Conservation (phyloP, 2,329 filamentous ascomycete species). For the Dactylellina drechsleri region DNA sequence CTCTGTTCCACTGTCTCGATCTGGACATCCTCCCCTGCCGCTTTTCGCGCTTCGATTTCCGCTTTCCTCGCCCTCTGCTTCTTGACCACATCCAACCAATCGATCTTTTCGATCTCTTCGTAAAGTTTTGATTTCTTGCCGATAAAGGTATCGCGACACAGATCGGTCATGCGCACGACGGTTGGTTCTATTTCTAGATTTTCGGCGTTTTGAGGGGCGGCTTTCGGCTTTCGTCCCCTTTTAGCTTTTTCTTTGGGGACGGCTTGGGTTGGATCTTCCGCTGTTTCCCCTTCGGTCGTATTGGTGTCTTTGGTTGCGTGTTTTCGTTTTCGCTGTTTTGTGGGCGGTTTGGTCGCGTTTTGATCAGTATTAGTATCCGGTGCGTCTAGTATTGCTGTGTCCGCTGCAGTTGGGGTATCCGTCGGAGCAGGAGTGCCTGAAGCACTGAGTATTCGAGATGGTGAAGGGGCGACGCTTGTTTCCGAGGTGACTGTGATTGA, state of each 20-base stretch:
- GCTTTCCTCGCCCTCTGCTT: slow-evolving; percentile 61
- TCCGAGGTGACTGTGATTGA: slow-evolving; percentile 28
- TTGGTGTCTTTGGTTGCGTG: slow-evolving; percentile 6
- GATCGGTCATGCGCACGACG: slow-evolving; percentile 76
- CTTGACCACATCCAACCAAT: slow-evolving; percentile 67
- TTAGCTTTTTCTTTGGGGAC: slow-evolving; percentile 34
- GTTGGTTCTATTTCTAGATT: slow-evolving; percentile 72
- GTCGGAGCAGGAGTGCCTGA: not conserved
- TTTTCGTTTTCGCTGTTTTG: slow-evolving; percentile 36
- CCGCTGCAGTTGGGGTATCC: not conserved
- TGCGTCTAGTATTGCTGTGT: slow-evolving; percentile 4
- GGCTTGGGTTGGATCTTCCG: slow-evolving; percentile 7
- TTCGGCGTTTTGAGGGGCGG: slow-evolving; percentile 74
- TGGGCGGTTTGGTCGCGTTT: slow-evolving; percentile 14
- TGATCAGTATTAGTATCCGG: not conserved
- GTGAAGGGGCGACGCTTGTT: not conserved
- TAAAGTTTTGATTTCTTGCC: slow-evolving; percentile 81
- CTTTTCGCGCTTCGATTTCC: slow-evolving; percentile 59
- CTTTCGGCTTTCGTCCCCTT: slow-evolving; percentile 60
- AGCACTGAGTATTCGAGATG: not conserved
- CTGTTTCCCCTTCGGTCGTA: not conserved
- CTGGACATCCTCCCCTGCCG: slow-evolving; percentile 60
- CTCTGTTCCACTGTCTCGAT: slow-evolving; percentile 56
- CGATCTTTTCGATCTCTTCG: slow-evolving; percentile 75
- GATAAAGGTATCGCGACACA: slow-evolving; percentile 75